Base-by-base conservation (phyloP, 2,329 filamentous ascomycete genomes). In the Exserohilum turcica region DNA sequence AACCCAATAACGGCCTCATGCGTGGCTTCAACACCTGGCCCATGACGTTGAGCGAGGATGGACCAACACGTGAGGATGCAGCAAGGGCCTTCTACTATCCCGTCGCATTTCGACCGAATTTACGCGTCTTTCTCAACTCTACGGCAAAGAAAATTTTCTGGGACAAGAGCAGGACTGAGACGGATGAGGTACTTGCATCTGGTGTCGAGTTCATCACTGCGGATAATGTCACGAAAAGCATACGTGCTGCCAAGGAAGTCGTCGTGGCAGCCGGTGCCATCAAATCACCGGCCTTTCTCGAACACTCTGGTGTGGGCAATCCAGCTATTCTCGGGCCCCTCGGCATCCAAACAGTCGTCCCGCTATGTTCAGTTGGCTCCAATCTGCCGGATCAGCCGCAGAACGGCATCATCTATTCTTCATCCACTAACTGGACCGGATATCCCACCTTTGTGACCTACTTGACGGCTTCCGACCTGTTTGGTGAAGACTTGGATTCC, bases 21-120 rank as follows among this genome's bases (percentile, higher is more conserved):
- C 58, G 72, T n/a, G 79, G 79, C 8, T 79, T 77, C 54, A 66
- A 67, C 13, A 54, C 76, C 2, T 79, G 72, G 64, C 76, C 78
- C 2, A 72, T 70, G 58, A 81, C 77, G 1, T 48, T 79, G 13
- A 69, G 81, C 52, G 54, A 65, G 1, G 63, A 65, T 2, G 64
- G 66, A 13, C 67, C 75, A 54, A 66, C 77, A 9, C 74, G 79
- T 9, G 73, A 77, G 50, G 79, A 82, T 65, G 77, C 80, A 31
- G 79, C 77, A 3, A 68, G 78, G 13, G 77, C 78, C 4, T 82
- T 79, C 57, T 81, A 80, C 58, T 79, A 71, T 47, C 78, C 79
- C 1, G 62, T 77, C 50, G 66, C 57, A 15, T 45, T 57, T 37
- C 67, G 79, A 38, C 42, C 65, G 2, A 82, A 82, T 55, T 64